Conservation (phyloP, 805 yeast genomes). For the Myxozyma mucilagina region DNA sequence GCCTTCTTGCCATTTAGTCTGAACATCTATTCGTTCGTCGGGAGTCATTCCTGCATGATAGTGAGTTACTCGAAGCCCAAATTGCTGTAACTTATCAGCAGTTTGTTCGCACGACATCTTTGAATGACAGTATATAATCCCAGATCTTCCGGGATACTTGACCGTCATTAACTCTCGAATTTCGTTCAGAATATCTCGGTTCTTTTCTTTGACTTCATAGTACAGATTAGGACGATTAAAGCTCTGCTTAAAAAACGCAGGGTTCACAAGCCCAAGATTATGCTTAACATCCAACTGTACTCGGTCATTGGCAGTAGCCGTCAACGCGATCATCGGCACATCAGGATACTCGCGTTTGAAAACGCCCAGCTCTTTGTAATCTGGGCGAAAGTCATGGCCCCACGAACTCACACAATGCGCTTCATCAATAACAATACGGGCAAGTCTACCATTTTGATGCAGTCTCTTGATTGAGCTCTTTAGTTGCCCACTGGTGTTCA, state of each 20-base stretch:
- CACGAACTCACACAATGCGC: constrained; percentile 98
- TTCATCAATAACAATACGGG: constrained; percentile 91
- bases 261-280: constrained; percentile 60
- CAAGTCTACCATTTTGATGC: constrained; percentile 57
- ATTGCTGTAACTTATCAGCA: constrained; percentile 55
- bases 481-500: constrained; percentile 69
- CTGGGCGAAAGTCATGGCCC: constrained; percentile 99
- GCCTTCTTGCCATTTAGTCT: constrained; percentile 77
- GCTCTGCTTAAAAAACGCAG: constrained; percentile 75
- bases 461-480: constrained; percentile 61
- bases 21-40: constrained; percentile 70
- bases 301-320: constrained; percentile 94
- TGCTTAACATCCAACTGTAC: constrained; percentile 84
- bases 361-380: constrained; percentile 75
- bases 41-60: constrained; percentile 96
- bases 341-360: constrained; percentile 74
- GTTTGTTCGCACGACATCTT: constrained; percentile 85
- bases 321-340: constrained; percentile 90
- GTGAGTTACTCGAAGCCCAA: constrained; percentile 65
- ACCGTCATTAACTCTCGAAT: constrained; percentile 56
- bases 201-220: constrained; percentile 74
- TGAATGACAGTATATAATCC: constrained; percentile 92
- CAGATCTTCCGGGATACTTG: constrained; percentile 61
- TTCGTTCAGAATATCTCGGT: constrained; percentile 55
- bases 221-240: constrained; percentile 84